Evolutionary conservation across 768 basidiomycete species (phyloP), one percentile per base, ranked within the genome.

Genomic region (Royoungia palumana): DNA sequence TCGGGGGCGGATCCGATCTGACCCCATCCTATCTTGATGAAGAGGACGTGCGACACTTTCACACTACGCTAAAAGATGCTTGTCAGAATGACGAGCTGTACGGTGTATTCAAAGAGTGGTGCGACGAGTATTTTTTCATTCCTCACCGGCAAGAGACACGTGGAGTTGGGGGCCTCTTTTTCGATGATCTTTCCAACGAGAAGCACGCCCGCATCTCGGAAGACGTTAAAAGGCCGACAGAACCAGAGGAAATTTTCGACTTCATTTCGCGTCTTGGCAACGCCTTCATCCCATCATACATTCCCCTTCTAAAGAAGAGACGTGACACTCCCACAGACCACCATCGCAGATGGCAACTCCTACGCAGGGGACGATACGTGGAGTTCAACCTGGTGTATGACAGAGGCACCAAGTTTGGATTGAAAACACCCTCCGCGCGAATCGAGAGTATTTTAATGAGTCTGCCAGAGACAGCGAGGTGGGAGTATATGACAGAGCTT

Each of bases 81-180:
- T 94, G 91, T 66, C 86, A 88, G 57, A 66, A 72, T 21, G 85
- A 93, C 3, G 70, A 72, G 22, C 74, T 95, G 44, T 89, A 91
- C 72, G 76, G 80, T 3, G 72, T 75, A 2, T 92, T 94, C 79
- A 98, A 98, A 66, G 79, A 80, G 56, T 97, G 94, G 92, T 97
- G 95, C 72, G 96, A 98, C 70, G 86, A 94, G 65, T 99, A 99
- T 72, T 99, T 99, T 69, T 86, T 77, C 68, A 87, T 97, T 61
- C 78, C 89, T 16, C 96, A 98, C 66, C 82, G 96, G 11, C 64
- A 70, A 25, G 96, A 98, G 71, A 70, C 82, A 2, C 81, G 96
- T 37, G 96, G 96, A 5, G 70, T 99, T 41, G 96, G 96, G 27
- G 96, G 96, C 1, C 73, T 99, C 47, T 98, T 98, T 75, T 95